Base-by-base conservation (phyloP, 768 basidiomycete species). In the Imleria badia region DNA sequence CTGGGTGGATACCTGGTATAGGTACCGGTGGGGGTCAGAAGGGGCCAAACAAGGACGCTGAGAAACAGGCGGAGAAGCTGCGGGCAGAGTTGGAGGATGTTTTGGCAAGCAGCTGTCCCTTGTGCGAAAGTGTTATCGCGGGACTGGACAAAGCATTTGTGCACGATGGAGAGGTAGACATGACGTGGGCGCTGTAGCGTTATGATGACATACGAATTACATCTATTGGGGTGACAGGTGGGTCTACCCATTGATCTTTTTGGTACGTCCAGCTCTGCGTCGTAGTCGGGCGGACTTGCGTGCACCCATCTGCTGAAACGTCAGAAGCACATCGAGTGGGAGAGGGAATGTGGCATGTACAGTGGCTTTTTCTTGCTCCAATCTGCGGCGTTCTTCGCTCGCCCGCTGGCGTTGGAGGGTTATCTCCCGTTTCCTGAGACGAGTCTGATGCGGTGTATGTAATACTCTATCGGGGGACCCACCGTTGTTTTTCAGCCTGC, bases 81-180 rank as follows among this genome's bases (percentile, higher is more conserved):
- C 78, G 90, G 61, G 79, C 78, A 39, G 94, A 98, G 74, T 69
- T 99, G 66, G 97, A 99, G 62, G 90, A 93, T 49, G 69, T 98
- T 56, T 75, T 99, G 38, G 88, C 94, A 17, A 86, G 88, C 60
- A 91, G 80, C 55, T 98, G 97, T 74, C 94, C 95, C 30, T 73
- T 98, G 53, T 99, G 97, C 70, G 97, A 98, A 67, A 87, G 87
- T 58, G 89, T 94, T 17, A 81, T 97, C 42, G 84, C 78, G 6
- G 87, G 89, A 6, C 71, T 98, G 62, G 95, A 98, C 68, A 87
- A 84, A 68, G 86, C 92, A 13, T 98, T 98, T 63, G 82, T 90
- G 45, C 78, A 81, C 60, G 81, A 85, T 33, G 93, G 85, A 30
- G 92, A 94, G 72, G 76, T 80, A 39, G 89, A 92, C 71, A 76